Conservation (phyloP, 78 protist genomes). For the Isochrysis galbana region DNA sequence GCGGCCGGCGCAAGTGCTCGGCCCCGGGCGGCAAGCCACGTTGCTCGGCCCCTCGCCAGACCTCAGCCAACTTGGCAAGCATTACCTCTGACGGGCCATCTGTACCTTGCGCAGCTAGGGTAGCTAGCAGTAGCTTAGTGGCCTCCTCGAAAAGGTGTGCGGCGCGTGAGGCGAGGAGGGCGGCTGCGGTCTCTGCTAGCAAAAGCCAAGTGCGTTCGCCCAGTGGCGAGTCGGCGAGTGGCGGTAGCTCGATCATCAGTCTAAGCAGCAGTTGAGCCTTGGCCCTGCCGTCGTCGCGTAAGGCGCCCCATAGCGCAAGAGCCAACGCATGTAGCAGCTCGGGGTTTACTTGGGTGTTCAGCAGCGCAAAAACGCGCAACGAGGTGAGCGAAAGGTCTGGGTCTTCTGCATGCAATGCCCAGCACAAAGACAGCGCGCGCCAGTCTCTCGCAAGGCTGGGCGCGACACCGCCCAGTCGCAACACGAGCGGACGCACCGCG, state of each 20-base stretch:
- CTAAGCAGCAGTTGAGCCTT: neutral
- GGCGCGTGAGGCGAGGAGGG: neutral
- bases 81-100: too few species aligned
- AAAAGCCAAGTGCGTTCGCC: neutral
- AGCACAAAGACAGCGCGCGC: neutral
- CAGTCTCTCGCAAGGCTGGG: neutral
- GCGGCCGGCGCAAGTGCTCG: too few species aligned
- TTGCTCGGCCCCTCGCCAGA: too few species aligned
- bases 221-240: neutral
- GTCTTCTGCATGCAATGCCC: neutral
- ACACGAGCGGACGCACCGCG: neutral
- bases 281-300: neutral
- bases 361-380: neutral
- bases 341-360: neutral
- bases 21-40: too few species aligned
- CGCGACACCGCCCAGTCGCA: neutral
- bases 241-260: neutral
- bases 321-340: neutral
- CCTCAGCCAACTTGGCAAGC: too few species aligned
- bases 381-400: neutral
- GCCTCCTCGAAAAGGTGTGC: neutral
- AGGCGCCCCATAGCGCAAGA: neutral
- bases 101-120: too few species aligned
- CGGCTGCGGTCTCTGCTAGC: neutral
- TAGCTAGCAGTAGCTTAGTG: neutral